phyloP scores from a whole-genome alignment of 2,329 filamentous ascomycete genomes.

The Cytospora schulzeri region DNA sequence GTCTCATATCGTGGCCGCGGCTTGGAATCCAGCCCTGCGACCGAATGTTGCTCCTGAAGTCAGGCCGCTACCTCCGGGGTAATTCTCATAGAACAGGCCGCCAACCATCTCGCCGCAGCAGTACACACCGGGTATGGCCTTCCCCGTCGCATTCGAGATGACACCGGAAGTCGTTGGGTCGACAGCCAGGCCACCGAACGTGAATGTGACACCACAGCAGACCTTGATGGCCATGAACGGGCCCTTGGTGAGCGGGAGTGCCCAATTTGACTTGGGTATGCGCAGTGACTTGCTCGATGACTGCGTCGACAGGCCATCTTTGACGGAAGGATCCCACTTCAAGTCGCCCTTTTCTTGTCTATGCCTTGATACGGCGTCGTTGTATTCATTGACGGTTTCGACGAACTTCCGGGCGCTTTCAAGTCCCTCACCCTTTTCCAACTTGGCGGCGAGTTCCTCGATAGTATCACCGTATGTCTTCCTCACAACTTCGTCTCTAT shows the following conservation, averaged over 20 bases:
- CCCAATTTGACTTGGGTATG: conserved; percentile 68
- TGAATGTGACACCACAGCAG: conserved; percentile 68
- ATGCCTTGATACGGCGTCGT: conserved; percentile 54
- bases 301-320: conserved; percentile 64
- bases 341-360: conserved; percentile 45
- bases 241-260: conserved; percentile 54
- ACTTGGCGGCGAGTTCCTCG: conserved; percentile 57
- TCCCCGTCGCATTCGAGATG: conserved; percentile 46
- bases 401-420: conserved; percentile 49
- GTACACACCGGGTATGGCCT: conserved; percentile 57
- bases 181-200: conserved; percentile 65
- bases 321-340: conserved; percentile 61
- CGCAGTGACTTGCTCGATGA: conserved; percentile 46
- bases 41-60: conserved; percentile 60
- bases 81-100: conserved; percentile 64
- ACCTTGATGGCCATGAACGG: conserved; percentile 68
- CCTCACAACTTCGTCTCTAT: conserved; percentile 58
- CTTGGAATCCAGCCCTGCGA: conserved; percentile 42
- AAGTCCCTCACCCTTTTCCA: conserved; percentile 49
- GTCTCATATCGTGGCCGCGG: conserved; percentile 30
- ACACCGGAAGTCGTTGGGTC: conserved; percentile 57
- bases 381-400: conserved; percentile 56
- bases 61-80: conserved; percentile 64
- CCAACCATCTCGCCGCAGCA: conserved; percentile 69
- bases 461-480: conserved; percentile 54